Conservation (phyloP, 225 moss, liverwort and hornwort species). For the Polytrichum commune region DNA sequence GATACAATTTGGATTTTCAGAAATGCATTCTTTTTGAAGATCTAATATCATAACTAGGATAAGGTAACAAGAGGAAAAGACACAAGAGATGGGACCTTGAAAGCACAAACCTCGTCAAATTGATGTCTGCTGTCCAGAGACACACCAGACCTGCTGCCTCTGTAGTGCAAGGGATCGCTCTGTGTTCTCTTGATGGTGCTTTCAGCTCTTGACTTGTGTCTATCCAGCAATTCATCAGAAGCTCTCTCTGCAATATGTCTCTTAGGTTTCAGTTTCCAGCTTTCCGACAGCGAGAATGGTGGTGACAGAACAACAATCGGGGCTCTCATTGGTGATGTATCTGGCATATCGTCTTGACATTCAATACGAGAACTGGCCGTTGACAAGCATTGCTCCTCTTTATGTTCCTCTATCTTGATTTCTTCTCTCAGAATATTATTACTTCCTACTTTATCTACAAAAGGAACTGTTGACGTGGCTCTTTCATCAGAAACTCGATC, state of each 20-base stretch:
- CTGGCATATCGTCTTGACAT: conserved; percentile 15
- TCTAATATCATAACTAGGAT: too few species aligned
- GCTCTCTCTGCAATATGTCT: conserved; percentile 17
- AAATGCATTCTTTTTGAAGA: too few species aligned
- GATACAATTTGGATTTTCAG: too few species aligned
- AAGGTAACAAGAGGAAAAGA: too few species aligned
- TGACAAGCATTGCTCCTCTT: conserved; percentile 13
- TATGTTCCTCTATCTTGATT: conserved; percentile 3
- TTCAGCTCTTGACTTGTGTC: conserved; percentile 12
- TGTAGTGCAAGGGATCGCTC: conserved; percentile 14
- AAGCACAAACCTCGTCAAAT: background rate
- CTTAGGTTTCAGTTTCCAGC: conserved; percentile 18
- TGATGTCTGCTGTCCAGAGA: background rate
- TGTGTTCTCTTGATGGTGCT: conserved; percentile 15
- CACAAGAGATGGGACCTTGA: too few species aligned
- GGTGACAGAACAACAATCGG: conserved; percentile 32
- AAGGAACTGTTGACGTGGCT: conserved; percentile 12
- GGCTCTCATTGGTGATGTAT: conserved; percentile 25
- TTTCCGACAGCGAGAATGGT: conserved; percentile 22
- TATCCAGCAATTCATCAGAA: conserved; percentile 14
- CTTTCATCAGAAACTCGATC: conserved; percentile 8
- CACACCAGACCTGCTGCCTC: background rate
- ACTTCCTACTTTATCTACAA: conserved; percentile 6
- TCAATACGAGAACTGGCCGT: conserved; percentile 25
- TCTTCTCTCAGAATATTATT: conserved; percentile 7